Conservation (phyloP, 2,329 filamentous ascomycete species). For the Colletotrichum somersetense region DNA sequence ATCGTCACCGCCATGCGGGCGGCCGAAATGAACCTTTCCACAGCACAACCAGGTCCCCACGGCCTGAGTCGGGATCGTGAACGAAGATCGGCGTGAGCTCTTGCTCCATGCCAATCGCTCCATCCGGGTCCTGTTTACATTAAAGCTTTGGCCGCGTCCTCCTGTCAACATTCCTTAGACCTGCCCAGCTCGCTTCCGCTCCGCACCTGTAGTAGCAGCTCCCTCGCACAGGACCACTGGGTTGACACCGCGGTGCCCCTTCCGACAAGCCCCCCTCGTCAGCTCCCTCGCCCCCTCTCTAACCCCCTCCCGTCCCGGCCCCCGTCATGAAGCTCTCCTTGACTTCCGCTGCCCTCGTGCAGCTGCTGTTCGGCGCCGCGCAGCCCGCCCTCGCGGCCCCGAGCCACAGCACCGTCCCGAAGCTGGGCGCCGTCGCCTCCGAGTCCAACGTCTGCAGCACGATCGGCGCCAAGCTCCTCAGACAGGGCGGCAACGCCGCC, state of each 20-base stretch:
- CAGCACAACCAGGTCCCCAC: slow-evolving; percentile 1
- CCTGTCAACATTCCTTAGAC: background rate
- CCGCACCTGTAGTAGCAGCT: background rate
- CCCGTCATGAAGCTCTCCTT: slow-evolving; percentile 34
- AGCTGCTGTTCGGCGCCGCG: slow-evolving; percentile 32
- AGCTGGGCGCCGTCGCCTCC: slow-evolving; percentile 70
- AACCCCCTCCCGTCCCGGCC: background rate
- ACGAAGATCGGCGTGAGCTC: slow-evolving; percentile 3
- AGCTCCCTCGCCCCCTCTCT: background rate
- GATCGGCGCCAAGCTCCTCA: slow-evolving; percentile 69
- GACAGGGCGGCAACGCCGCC: slow-evolving; percentile 73
- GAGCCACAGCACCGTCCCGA: slow-evolving; percentile 30
- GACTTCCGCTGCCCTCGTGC: slow-evolving; percentile 32
- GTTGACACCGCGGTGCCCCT: too few relatives aligned
- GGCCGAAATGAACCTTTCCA: slow-evolving; percentile 4
- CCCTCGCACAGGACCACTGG: too few relatives aligned
- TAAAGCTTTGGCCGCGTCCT: background rate
- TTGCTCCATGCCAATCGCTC: background rate
- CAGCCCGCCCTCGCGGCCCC: slow-evolving; percentile 31
- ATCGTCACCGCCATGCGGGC: slow-evolving; percentile 10
- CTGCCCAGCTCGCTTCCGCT: background rate
- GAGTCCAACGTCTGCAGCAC: slow-evolving; percentile 70
- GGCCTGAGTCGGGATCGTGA: background rate
- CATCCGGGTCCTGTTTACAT: slow-evolving; percentile 1
- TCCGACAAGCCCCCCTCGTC: too few relatives aligned